Evolutionary conservation across 192 early-diverging fungal species (phyloP), one percentile per base, ranked within the genome.

Genomic region (Umbelopsis vinacea): DNA sequence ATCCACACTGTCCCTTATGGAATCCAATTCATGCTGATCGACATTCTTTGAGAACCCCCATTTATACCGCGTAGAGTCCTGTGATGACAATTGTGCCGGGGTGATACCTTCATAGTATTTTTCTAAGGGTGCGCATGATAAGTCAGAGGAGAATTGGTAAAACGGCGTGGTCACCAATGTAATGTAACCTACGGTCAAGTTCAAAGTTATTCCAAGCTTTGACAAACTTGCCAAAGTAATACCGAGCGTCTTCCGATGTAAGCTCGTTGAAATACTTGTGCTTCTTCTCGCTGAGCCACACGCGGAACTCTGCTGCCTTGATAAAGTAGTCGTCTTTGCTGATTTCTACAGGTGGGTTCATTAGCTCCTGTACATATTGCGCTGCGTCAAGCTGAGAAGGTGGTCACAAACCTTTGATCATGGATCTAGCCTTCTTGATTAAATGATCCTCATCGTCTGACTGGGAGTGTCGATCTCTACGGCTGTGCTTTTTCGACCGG

Each of bases 141-240:
- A 43, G 3, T n/a, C n/a, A 35, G 12, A 71, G 0, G 7, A 46
- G 4, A 19, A 23, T 6, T 2, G 10, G 15, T 47, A 81, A 0
- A 73, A 78, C n/a, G 21, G 46, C 24, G 73, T 66, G 1, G 21
- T 75, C 0, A 43, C 6, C 67, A 46, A 70, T 17, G 19, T 46
- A 29, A 50, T 4, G 73, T 26, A 76, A 76, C 46, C 71, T 83
- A 81, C 88, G 82, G 52, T 89, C 82, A 21, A 94, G 75, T 48
- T 87, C 83, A 40, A 83, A 89, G 46, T 85, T 76, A 77, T 97
- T 97, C 95, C 95, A 97, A n/a, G 85, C 84, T 21, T 84, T 89
- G 57, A 93, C 92, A 83, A 97, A 97, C 45, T 93, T 95, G 7
- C 73, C 85, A 82, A 97, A 97, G 47, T 92, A 91, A 37, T 78